Base-by-base conservation (phyloP, 257 asterid genomes). In the Plectranthus barbatus region DNA sequence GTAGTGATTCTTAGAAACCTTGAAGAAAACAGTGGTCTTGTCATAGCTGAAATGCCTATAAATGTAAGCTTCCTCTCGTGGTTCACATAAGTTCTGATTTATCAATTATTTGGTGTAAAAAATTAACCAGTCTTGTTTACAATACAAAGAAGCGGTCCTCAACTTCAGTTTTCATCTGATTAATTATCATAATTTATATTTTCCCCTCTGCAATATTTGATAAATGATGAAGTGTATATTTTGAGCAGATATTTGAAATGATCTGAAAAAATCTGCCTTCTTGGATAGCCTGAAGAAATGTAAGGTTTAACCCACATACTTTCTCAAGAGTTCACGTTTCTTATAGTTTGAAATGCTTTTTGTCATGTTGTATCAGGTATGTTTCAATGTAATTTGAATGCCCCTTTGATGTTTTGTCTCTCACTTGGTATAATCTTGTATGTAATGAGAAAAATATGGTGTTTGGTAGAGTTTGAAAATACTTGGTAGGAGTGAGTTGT, bases 21-120 rank as follows among this genome's bases (percentile, higher is more conserved):
- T 68, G 97, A 93, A 82, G 96, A 87, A 76, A 87, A 73, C 84
- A 82, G 88, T 50, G 90, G 94, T 45, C 79, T 87, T 58, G 67
- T 82, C 69, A 85, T 85, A 64, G 89, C 83, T 55, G 97, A 90
- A 83, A 90, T 93, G 97, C 97, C 97, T 69, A 90, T 87, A 74
- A 76, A 93, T 65, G 97, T 90, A 74, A 79, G 95, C 56, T 69
- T 72, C 29, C 39, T 8, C 40, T 21, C 44, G 33, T 58, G 50
- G n/a, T 56, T 68, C 23, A 7, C 61, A 21, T 34, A 51, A 49
- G 9, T 40, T 56, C 13, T 36, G 9, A 17, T 18, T 29, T 26
- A 44, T 15, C 41, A 7, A 59, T 29, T 8, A 20, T 7, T 55
- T 42, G 57, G 23, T 41, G 31, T 4, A 46, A 53, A 48, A 18